Conservation (phyloP, 78 protist species). For the Cyanophora paradoxa region DNA sequence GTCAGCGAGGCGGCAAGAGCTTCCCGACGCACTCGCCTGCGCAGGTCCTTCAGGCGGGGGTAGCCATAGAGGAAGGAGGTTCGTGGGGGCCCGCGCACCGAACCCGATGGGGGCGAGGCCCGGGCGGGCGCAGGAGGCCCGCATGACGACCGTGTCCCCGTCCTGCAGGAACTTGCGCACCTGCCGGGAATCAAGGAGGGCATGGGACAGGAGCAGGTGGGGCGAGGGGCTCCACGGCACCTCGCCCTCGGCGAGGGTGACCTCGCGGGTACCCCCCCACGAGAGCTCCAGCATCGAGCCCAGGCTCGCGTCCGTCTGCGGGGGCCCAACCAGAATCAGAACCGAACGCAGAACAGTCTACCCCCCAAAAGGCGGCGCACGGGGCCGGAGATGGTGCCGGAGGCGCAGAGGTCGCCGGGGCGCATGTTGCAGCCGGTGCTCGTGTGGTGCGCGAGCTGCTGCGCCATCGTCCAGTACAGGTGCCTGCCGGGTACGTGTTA, state of each 20-base stretch:
- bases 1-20: no score
- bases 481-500: not conserved
- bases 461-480: conserved; percentile 81
- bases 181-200: no score
- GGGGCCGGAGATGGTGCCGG: conserved; percentile 92
- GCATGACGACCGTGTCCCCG: conserved; percentile 66
- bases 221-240: no score
- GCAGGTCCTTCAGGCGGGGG: no score
- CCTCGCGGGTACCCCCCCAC: conserved; percentile 69
- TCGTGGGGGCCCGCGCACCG: no score
- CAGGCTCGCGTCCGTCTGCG: conserved; percentile 38
- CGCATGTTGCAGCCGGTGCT: conserved; percentile 75
- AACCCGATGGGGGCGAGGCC: no score
- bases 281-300: conserved; percentile 81
- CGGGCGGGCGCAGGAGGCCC: conserved; percentile 39
- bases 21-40: no score
- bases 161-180: conserved; percentile 73
- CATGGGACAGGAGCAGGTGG: no score
- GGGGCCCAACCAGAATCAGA: no score
- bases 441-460: conserved; percentile 85
- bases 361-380: not conserved
- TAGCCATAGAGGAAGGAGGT: no score
- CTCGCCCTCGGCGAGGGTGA: conserved; percentile 38
- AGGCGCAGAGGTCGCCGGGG: conserved; percentile 81
- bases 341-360: no score